Base-by-base conservation (phyloP, 164 flowering plant species). In the Santalum album region DNA sequence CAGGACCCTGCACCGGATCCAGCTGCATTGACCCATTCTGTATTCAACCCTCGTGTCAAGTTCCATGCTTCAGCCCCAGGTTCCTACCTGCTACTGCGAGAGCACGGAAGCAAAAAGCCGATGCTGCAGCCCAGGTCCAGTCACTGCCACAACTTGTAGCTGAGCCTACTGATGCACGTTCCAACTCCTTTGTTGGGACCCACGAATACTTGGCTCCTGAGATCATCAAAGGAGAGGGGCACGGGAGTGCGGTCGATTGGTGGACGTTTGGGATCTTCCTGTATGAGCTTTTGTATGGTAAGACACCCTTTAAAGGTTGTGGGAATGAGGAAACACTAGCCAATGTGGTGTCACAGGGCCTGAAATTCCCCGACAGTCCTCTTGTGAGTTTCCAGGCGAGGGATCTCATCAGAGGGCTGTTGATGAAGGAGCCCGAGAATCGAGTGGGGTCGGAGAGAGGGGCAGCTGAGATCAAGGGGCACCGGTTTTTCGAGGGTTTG, bases 381-480 rank as follows among this genome's bases (percentile, higher is more conserved):
- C 57, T 78, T 14, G 83, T 79, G 20, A 78, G 85, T 57, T 78
- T 72, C 40, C 78, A 75, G 44, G 88, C 88, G 7, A 65, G 79
- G 56, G 83, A 79, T 61, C 77, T 82, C 46, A 82, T 82, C 43
- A 66, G 70, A 55, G 74, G 74, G 29, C 60, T 82, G 48, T 57
- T 82, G 60, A 75, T 75, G 19, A 82, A 82, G 69, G 88, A 79
- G 55, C 83, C 88, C 0, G 84, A 76, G 54, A 60, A 65, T 50
- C 64, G 88, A 25, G 46, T 82, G 46, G 88, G 88, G 19, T 45
- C 77, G 4, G 66, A 74, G 56, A 75, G 72, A 47, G 88, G 88
- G 7, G 84, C 88, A 38, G 88, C 81, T 1, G 88, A 82, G 67
- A 73, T 82, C 48, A 82, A 82, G 60, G 68, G 69, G 54, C 88